These are phyloP conservation scores for Phaeotremella fagi DNA, from an alignment of 768 basidiomycete genomes.

Conservation along the genomic window DNA sequence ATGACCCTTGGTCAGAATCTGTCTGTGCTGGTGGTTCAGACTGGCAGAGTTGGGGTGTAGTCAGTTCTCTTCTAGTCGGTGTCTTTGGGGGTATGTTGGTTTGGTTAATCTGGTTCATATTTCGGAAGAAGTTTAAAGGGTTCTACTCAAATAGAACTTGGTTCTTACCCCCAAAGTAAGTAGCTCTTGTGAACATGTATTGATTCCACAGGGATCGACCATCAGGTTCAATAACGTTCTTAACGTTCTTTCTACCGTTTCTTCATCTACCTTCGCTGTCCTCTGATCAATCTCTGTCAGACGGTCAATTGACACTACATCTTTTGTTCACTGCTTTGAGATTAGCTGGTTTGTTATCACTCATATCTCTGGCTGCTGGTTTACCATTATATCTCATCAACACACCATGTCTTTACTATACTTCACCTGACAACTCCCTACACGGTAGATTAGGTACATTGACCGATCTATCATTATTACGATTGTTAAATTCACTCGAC, in stretches of 20 bases:
- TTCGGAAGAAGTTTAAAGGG: conserved; percentile 15
- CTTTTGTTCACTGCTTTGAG: conserved; percentile 63
- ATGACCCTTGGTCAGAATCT: not conserved
- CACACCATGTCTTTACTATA: conserved; percentile 63
- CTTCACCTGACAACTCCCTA: conserved; percentile 52
- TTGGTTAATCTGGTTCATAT: conserved; percentile 28
- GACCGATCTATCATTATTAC: conserved; percentile 70
- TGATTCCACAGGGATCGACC: conserved; percentile 58
- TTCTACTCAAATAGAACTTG: conserved; percentile 26
- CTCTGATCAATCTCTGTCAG: conserved; percentile 63
- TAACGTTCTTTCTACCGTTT: conserved; percentile 67
- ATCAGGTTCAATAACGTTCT: conserved; percentile 58
- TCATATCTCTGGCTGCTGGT: conserved; percentile 65
- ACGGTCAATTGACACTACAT: conserved; percentile 69
- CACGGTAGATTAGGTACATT: conserved; percentile 64
- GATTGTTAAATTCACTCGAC: conserved; percentile 61
- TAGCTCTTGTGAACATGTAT: not conserved
- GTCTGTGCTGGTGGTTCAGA: conserved; percentile 32
- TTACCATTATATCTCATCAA: conserved; percentile 68
- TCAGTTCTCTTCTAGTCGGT: conserved; percentile 19
- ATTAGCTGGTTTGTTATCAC: conserved; percentile 62
- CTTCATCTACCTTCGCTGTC: conserved; percentile 58
- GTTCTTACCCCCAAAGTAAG: conserved; percentile 27
- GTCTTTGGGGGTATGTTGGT: conserved; percentile 20
- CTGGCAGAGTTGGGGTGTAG: conserved; percentile 30